Evolutionary conservation across 768 basidiomycete species (phyloP).

Genomic region (Tricholoma flavovirens): DNA sequence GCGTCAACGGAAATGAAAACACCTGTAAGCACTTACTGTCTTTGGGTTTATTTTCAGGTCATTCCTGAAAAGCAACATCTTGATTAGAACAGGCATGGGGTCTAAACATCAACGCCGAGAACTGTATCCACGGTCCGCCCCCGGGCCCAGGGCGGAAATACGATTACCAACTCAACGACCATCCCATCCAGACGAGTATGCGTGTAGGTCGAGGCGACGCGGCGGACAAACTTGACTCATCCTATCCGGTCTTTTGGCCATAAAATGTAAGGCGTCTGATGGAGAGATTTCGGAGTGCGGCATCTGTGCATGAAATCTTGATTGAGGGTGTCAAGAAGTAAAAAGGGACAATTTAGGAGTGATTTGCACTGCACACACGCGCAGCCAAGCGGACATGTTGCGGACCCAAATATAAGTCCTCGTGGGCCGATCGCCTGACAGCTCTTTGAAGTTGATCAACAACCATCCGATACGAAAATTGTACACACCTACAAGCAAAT

Average conservation of each 20-base stretch:
- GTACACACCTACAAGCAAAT: background rate
- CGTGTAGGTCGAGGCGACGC: background rate
- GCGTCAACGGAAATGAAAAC: background rate
- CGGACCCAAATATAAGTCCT: background rate
- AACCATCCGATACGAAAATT: background rate
- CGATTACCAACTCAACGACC: too few relatives aligned
- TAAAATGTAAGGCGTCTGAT: background rate
- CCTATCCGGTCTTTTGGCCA: background rate
- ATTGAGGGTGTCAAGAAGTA: background rate
- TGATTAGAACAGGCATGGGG: background rate
- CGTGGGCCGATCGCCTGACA: slow-evolving; percentile 1
- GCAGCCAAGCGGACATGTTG: background rate
- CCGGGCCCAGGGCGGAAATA: background rate
- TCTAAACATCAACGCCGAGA: background rate
- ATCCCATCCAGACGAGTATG: background rate
- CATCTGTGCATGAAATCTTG: background rate
- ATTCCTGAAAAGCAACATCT: background rate
- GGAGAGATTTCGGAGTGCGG: background rate
- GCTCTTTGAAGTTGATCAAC: background rate
- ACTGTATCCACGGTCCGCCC: background rate
- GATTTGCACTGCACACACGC: background rate
- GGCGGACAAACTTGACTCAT: background rate
- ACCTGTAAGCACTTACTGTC: background rate
- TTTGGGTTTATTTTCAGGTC: background rate
- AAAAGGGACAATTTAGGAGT: background rate